phyloP scores from a whole-genome alignment of 345 rosid genomes.

The Pelargonium nanum region DNA sequence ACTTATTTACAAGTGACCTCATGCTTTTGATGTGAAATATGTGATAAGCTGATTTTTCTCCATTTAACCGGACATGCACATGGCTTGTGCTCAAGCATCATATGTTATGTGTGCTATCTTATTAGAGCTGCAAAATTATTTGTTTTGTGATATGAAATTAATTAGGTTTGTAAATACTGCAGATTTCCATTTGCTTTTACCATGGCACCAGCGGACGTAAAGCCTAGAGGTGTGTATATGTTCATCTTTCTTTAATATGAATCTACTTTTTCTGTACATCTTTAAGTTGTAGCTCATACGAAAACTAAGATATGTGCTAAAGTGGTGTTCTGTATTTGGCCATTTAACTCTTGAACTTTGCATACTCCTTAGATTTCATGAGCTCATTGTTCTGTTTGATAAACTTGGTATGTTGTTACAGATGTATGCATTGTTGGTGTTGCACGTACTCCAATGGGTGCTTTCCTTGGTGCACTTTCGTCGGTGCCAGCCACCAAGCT shows the following conservation, averaged over 20 bases:
- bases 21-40: constrained; percentile 10
- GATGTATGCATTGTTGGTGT: constrained; percentile 98
- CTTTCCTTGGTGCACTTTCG: constrained; percentile 78
- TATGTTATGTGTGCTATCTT: background rate
- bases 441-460: constrained; percentile 97
- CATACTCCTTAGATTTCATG: background rate
- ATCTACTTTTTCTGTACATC: background rate
- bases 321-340: background rate
- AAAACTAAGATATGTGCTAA: background rate
- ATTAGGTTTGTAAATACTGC: constrained; percentile 8
- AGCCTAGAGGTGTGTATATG: constrained; percentile 53
- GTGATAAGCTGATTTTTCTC: no score
- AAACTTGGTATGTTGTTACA: constrained; percentile 12
- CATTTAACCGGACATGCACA: background rate
- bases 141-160: background rate
- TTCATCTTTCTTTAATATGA: background rate
- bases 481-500: constrained; percentile 87
- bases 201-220: constrained; percentile 57
- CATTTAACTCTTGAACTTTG: background rate
- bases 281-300: background rate
- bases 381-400: background rate
- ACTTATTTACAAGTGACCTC: background rate
- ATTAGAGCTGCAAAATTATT: background rate
- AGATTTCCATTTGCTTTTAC: constrained; percentile 17
- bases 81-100: background rate